Percentiles rank a stretch among this genome's conserved stretches.
Evolutionary conservation across 805 yeast species (phyloP).

Genomic region (Yamadazyma kitorensis): DNA sequence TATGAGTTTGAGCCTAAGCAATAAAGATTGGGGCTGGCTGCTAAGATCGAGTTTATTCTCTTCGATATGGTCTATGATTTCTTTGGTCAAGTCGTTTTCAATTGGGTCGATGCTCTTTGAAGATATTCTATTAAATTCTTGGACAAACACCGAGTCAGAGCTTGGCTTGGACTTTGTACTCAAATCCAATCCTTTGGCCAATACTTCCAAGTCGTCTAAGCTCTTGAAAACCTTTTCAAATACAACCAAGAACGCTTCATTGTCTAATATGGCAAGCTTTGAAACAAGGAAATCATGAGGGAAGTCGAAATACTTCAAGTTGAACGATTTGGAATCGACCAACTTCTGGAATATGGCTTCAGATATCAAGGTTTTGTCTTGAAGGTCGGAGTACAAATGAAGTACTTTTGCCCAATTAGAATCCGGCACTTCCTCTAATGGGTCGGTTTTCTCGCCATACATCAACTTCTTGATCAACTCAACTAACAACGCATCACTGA

Average conservation of each 20-base stretch:
- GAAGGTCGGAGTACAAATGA: slow-evolving; percentile 5
- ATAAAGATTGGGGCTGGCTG: slow-evolving; percentile 25
- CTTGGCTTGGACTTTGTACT: not conserved
- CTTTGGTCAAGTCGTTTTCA: slow-evolving; percentile 5
- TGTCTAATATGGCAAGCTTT: slow-evolving; percentile 15
- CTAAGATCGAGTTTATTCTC: slow-evolving; percentile 21
- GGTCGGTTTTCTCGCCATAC: slow-evolving; percentile 27
- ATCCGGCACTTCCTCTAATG: slow-evolving; percentile 6
- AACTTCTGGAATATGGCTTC: slow-evolving; percentile 7
- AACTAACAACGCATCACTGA: slow-evolving; percentile 21
- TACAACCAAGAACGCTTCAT: slow-evolving; percentile 18
- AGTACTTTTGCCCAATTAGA: slow-evolving; percentile 12
- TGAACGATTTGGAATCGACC: slow-evolving; percentile 1
- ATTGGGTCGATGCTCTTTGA: slow-evolving; percentile 7
- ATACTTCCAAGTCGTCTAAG: slow-evolving; percentile 3
- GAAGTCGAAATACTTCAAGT: slow-evolving; percentile 9
- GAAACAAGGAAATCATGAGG: slow-evolving; percentile 4
- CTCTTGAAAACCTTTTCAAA: slow-evolving; percentile 8
- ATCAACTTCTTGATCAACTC: slow-evolving; percentile 35
- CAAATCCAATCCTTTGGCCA: slow-evolving; percentile 11
- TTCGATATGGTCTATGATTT: slow-evolving; percentile 21
- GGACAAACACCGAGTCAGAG: slow-evolving; percentile 3
- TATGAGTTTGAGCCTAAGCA: slow-evolving; percentile 30
- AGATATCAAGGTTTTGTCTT: not conserved
- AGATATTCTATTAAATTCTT: slow-evolving; percentile 4